A percentile compares a stretch with the other conserved stretches of the same genome.
Evolutionary conservation across 352 stramenopile species (phyloP).

Genomic region (Globisporangium spiculum): DNA sequence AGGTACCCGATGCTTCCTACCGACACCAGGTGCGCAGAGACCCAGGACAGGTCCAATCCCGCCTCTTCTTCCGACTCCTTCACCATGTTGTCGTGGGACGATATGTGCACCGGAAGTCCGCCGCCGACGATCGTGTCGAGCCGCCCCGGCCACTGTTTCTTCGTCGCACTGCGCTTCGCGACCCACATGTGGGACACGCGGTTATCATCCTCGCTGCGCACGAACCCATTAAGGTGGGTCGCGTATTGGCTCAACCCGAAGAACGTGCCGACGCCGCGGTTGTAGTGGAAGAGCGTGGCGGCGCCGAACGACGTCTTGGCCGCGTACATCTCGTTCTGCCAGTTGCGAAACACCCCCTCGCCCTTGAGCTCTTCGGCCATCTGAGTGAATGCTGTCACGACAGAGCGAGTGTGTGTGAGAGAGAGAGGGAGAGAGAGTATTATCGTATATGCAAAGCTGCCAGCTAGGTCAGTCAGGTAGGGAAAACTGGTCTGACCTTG

Average conservation of each 20-base stretch:
- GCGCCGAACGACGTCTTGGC: conserved; percentile 44
- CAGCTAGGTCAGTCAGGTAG: not conserved
- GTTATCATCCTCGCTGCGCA: conserved; percentile 23
- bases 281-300: conserved; percentile 52
- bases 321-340: conserved; percentile 64
- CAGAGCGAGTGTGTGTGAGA: not conserved
- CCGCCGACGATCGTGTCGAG: conserved; percentile 66
- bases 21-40: conserved; percentile 27
- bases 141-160: conserved; percentile 48
- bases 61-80: conserved; percentile 71
- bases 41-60: conserved; percentile 38
- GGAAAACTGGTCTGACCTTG: conserved; percentile 2
- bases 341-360: conserved; percentile 47
- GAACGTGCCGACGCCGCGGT: conserved; percentile 55
- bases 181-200: conserved; percentile 58
- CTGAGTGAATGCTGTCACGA: conserved; percentile 34
- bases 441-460: not conserved
- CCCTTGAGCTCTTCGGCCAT: conserved; percentile 40
- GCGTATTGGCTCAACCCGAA: conserved; percentile 70
- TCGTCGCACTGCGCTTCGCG: conserved; percentile 44
- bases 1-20: conserved; percentile 57
- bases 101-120: conserved; percentile 45
- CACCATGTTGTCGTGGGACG: conserved; percentile 65
- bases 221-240: conserved; percentile 71
- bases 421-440: not conserved